A percentile compares a stretch with the other conserved stretches of the same genome.
These are phyloP conservation scores for Abrus precatorius DNA, from an alignment of 306 rosid species.

Conservation along the genomic window DNA sequence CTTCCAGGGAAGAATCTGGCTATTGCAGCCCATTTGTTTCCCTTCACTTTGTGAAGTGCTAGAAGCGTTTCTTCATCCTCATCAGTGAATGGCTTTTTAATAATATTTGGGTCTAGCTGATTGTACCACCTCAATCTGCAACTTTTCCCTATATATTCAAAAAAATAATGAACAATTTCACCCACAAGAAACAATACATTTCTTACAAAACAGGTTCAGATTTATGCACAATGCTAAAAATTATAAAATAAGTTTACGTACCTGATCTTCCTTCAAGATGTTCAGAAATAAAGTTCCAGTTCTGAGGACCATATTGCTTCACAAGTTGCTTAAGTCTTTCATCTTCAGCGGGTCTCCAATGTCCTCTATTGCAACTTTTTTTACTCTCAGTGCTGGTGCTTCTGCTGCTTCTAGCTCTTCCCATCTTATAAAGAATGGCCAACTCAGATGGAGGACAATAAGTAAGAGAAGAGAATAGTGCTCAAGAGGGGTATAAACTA, in stretches of 20 bases:
- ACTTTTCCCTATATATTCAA: conserved; percentile 61
- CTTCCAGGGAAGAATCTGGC: conserved; percentile 66
- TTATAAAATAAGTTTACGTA: background rate
- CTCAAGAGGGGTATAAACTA: too few species aligned
- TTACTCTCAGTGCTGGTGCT: conserved; percentile 23
- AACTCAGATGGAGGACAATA: background rate
- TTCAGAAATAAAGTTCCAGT: conserved; percentile 73
- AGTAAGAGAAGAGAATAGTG: too few species aligned
- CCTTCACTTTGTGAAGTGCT: conserved; percentile 60
- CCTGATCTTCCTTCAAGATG: conserved; percentile 74
- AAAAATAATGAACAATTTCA: conserved; percentile 8
- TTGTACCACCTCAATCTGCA: conserved; percentile 84
- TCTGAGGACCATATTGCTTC: conserved; percentile 64
- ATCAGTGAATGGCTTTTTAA: conserved; percentile 60
- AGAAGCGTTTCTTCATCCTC: conserved; percentile 68
- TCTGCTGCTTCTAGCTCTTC: conserved; percentile 47
- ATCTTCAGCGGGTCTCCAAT: conserved; percentile 72
- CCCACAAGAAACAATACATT: background rate
- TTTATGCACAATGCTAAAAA: too few species aligned
- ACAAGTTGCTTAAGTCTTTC: conserved; percentile 60
- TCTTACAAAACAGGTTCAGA: background rate
- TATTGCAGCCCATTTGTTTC: conserved; percentile 75
- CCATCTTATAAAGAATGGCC: conserved; percentile 35
- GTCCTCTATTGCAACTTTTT: conserved; percentile 63
- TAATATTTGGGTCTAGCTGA: conserved; percentile 71